A percentile compares a stretch with the other conserved stretches of the same genome.
These are phyloP conservation scores for Poronia punctata DNA, from an alignment of 495 filamentous ascomycete species.

Conservation along the genomic window DNA sequence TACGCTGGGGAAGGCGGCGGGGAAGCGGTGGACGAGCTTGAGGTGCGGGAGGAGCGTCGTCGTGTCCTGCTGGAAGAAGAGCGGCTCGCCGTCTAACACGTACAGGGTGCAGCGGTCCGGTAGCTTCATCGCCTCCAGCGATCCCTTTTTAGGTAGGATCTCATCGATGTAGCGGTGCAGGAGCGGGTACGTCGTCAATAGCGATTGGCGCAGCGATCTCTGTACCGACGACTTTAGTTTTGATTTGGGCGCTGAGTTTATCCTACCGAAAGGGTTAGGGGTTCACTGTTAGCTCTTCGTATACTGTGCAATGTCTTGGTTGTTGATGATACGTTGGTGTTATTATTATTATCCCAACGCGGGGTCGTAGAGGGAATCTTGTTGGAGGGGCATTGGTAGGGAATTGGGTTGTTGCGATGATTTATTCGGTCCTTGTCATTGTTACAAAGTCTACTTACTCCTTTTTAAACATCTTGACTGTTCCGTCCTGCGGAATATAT, in stretches of 20 bases:
- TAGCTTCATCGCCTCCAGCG: slow-evolving; percentile 85
- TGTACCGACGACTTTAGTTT: slow-evolving; percentile 98
- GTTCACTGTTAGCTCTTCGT: not conserved
- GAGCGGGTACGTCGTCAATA: slow-evolving; percentile 77
- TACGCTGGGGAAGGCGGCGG: slow-evolving; percentile 54
- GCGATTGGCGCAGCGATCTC: slow-evolving; percentile 71
- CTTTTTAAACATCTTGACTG: slow-evolving; percentile 78
- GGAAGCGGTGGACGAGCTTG: slow-evolving; percentile 65
- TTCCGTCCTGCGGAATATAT: slow-evolving; percentile 3
- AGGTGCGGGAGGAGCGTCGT: slow-evolving; percentile 71
- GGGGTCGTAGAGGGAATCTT: not conserved
- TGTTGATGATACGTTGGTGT: not conserved
- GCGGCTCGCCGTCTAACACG: slow-evolving; percentile 62
- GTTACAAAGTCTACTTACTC: slow-evolving; percentile 48
- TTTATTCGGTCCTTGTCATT: not conserved
- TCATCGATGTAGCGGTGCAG: slow-evolving; percentile 88
- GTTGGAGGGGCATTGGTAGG: slow-evolving; percentile 12
- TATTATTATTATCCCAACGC: too few species aligned
- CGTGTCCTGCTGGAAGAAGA: slow-evolving; percentile 90
- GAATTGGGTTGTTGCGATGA: slow-evolving; percentile 1
- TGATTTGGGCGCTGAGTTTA: slow-evolving; percentile 71
- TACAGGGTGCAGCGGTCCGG: slow-evolving; percentile 86
- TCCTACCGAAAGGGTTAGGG: slow-evolving; percentile 15
- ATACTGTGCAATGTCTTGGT: not conserved
- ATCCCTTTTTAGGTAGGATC: slow-evolving; percentile 91